Conservation (phyloP, 2,329 filamentous ascomycete species). For the Apiospora kogelbergensis region DNA sequence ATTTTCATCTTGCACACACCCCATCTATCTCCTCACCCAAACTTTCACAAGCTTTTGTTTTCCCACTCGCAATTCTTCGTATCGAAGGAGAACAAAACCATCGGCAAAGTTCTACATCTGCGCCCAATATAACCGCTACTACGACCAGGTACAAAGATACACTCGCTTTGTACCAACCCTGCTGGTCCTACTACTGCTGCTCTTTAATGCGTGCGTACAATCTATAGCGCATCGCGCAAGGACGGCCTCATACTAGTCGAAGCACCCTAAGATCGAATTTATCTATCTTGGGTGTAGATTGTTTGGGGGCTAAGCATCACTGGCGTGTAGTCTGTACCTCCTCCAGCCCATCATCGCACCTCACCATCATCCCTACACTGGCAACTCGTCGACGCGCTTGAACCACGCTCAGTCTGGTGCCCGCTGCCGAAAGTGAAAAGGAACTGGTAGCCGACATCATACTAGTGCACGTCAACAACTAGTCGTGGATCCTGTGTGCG, state of each 20-base stretch:
- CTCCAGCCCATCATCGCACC: conserved; percentile 4
- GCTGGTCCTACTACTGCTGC: neutral
- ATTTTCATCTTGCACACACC: neutral
- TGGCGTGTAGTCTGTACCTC: conserved; percentile 1
- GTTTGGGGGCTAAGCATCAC: conserved; percentile 1
- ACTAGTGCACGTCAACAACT: conserved; percentile 12
- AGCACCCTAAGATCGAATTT: conserved; percentile 1
- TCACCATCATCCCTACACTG: conserved; percentile 2
- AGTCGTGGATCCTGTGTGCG: conserved; percentile 9
- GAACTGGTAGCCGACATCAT: conserved; percentile 8
- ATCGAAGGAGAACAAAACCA: conserved; percentile 1
- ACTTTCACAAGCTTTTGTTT: conserved; percentile 2
- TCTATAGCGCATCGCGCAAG: conserved; percentile 6
- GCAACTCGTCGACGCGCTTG: neutral
- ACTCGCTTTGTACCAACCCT: neutral
- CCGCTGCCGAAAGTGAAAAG: conserved; percentile 7
- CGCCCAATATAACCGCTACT: neutral
- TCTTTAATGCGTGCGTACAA: neutral
- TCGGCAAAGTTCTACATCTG: conserved; percentile 7
- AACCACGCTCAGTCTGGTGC: conserved; percentile 6
- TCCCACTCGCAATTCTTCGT: neutral
- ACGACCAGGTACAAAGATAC: conserved; percentile 2
- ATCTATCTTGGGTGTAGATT: conserved; percentile 2
- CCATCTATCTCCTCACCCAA: conserved; percentile 1
- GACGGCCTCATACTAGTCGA: conserved; percentile 6